These are phyloP conservation scores for Wickerhamomyces rabaulensis DNA, from an alignment of 805 yeast species.

Conservation along the genomic window DNA sequence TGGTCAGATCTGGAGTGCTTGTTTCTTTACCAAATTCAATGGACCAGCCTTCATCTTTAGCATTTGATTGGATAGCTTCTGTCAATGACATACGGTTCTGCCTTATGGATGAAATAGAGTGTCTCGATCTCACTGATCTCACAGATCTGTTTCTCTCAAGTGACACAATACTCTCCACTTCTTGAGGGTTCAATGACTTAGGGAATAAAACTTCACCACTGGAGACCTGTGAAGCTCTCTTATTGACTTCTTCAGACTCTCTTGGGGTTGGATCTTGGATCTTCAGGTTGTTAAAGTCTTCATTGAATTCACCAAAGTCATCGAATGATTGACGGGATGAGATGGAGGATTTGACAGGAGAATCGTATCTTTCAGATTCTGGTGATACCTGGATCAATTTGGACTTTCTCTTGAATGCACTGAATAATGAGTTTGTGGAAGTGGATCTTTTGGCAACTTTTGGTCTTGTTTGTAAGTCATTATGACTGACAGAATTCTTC, in stretches of 20 bases:
- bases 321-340: not conserved
- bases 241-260: not conserved
- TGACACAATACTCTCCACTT: conserved; percentile 66
- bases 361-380: not conserved
- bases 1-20: conserved; percentile 27
- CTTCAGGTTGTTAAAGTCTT: conserved; percentile 21
- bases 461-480: conserved; percentile 6
- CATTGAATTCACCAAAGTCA: conserved; percentile 17
- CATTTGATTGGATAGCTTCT: conserved; percentile 32
- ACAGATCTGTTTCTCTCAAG: conserved; percentile 65
- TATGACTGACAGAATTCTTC: conserved; percentile 15
- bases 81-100: conserved; percentile 14
- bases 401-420: conserved; percentile 20
- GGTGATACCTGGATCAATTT: not conserved
- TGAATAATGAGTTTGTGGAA: conserved; percentile 21
- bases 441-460: conserved; percentile 19
- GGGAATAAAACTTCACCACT: conserved; percentile 67
- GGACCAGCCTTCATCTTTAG: conserved; percentile 44
- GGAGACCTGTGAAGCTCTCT: conserved; percentile 13
- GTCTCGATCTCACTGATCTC: conserved; percentile 38
- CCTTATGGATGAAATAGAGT: conserved; percentile 26
- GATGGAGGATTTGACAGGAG: not conserved
- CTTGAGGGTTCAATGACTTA: conserved; percentile 56
- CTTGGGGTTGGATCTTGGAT: not conserved
- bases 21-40: conserved; percentile 26